A percentile compares a stretch with the other conserved stretches of the same genome.
Evolutionary conservation across 768 basidiomycete genomes (phyloP).

Genomic region (Boletus tomentosulus): DNA sequence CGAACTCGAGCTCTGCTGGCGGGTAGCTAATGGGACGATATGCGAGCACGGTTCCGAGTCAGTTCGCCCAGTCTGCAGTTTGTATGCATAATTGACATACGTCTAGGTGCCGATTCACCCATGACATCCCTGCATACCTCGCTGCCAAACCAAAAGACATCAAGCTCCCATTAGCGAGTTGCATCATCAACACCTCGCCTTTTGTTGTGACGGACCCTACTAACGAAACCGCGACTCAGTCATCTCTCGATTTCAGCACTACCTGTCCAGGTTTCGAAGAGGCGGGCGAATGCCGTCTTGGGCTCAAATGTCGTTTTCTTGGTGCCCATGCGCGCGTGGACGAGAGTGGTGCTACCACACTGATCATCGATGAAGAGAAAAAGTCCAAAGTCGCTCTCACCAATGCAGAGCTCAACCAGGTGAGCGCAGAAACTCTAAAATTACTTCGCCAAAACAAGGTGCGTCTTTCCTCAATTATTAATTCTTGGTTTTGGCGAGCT

Average conservation of each 20-base stretch:
- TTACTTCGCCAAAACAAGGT: constrained; percentile 69
- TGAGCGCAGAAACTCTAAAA: constrained; percentile 54
- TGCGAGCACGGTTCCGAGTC: constrained; percentile 73
- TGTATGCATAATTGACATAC: neutral
- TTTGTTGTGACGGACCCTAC: constrained; percentile 36
- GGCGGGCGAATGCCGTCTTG: constrained; percentile 37
- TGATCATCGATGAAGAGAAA: constrained; percentile 57
- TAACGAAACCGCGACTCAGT: neutral
- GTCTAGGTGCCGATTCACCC: constrained; percentile 70
- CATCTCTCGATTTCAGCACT: constrained; percentile 21
- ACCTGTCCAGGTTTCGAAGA: constrained; percentile 27
- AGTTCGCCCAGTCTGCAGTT: constrained; percentile 11
- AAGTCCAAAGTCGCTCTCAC: constrained; percentile 44
- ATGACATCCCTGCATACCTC: constrained; percentile 76
- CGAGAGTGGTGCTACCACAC: constrained; percentile 40
- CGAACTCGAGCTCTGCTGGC: constrained; percentile 80
- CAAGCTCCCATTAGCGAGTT: constrained; percentile 44
- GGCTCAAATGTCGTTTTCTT: constrained; percentile 89
- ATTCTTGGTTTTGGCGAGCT: neutral
- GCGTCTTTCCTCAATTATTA: constrained; percentile 4
- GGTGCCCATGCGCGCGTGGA: constrained; percentile 63
- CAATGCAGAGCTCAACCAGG: constrained; percentile 66
- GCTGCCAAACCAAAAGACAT: constrained; percentile 73
- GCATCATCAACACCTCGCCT: constrained; percentile 46
- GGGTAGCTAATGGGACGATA: constrained; percentile 59